Conservation (phyloP, 768 basidiomycete genomes). For the Hypsizygus marmoreus region DNA sequence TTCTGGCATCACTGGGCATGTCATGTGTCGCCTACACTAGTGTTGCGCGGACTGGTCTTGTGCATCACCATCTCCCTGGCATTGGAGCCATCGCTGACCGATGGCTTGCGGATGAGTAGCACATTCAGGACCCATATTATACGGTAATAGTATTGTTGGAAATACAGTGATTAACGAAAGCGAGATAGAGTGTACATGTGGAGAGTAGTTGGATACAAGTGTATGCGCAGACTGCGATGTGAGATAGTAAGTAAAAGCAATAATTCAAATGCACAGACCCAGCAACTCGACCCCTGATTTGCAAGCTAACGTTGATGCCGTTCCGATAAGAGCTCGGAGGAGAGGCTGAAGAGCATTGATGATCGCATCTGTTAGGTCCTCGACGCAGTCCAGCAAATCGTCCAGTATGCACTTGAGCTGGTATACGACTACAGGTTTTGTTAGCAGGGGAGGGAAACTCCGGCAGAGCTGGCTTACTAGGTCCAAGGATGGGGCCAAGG, state of each 20-base stretch:
- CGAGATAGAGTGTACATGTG: slow-evolving; percentile 21
- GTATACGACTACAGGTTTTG: slow-evolving; percentile 47
- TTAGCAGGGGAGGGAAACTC: slow-evolving; percentile 2
- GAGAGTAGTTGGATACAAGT: slow-evolving; percentile 29
- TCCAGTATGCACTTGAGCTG: slow-evolving; percentile 64
- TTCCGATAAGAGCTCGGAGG: slow-evolving; percentile 30
- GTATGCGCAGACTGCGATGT: slow-evolving; percentile 28
- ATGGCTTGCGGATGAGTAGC: slow-evolving; percentile 66
- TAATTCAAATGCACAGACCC: slow-evolving; percentile 29
- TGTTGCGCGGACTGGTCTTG: slow-evolving; percentile 51
- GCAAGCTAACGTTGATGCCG: slow-evolving; percentile 28
- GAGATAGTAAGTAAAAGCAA: slow-evolving; percentile 17
- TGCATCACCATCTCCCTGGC: slow-evolving; percentile 60
- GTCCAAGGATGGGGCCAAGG: slow-evolving; percentile 53
- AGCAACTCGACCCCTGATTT: slow-evolving; percentile 26
- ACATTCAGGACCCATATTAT: slow-evolving; percentile 6
- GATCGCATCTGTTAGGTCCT: slow-evolving; percentile 50
- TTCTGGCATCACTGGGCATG: slow-evolving; percentile 49
- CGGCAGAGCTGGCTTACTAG: slow-evolving; percentile 42
- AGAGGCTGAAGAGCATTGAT: slow-evolving; percentile 43
- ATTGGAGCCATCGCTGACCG: slow-evolving; percentile 67
- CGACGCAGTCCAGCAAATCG: slow-evolving; percentile 45
- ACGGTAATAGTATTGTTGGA: slow-evolving; percentile 20
- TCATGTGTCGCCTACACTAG: slow-evolving; percentile 62
- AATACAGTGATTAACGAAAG: slow-evolving; percentile 24